phyloP scores from a whole-genome alignment of 2,329 filamentous ascomycete species.

The Fusarium irregulare region DNA sequence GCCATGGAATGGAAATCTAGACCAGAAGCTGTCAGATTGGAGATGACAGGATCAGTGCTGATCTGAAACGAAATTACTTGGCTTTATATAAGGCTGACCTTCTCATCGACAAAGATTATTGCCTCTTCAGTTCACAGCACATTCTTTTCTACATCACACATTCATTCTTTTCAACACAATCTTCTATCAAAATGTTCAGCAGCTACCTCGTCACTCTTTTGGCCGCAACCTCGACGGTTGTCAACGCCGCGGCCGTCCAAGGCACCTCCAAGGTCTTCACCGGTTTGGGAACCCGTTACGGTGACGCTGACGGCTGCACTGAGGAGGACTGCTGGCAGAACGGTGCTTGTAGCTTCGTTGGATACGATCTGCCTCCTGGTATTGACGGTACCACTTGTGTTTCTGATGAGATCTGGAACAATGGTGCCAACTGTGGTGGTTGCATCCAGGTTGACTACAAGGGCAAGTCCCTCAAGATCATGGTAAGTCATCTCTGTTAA shows the following conservation, averaged over 20 bases:
- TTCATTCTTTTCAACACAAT: neutral
- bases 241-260: conserved; percentile 1
- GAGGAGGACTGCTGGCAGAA: conserved; percentile 21
- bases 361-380: conserved; percentile 8
- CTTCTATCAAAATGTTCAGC: conserved; percentile 6
- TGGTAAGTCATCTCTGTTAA: neutral
- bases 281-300: conserved; percentile 14
- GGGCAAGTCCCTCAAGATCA: conserved; percentile 12
- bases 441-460: conserved; percentile 13
- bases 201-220: conserved; percentile 13
- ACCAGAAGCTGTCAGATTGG: neutral
- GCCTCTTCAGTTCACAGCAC: neutral
- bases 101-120: neutral
- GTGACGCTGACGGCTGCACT: conserved; percentile 6
- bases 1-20: neutral
- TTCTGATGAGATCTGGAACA: conserved; percentile 18
- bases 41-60: neutral
- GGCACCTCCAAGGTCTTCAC: conserved; percentile 1
- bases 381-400: conserved; percentile 17
- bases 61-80: conserved; percentile 9
- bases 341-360: conserved; percentile 22
- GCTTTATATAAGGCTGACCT: neutral
- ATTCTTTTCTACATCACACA: conserved; percentile 7
- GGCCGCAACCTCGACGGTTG: conserved; percentile 18
- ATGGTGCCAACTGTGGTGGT: conserved; percentile 19